Evolutionary conservation across 208 protist genomes (phyloP), one percentile per base, ranked within the genome.

Genomic region (Wallacemonas collosoma): DNA sequence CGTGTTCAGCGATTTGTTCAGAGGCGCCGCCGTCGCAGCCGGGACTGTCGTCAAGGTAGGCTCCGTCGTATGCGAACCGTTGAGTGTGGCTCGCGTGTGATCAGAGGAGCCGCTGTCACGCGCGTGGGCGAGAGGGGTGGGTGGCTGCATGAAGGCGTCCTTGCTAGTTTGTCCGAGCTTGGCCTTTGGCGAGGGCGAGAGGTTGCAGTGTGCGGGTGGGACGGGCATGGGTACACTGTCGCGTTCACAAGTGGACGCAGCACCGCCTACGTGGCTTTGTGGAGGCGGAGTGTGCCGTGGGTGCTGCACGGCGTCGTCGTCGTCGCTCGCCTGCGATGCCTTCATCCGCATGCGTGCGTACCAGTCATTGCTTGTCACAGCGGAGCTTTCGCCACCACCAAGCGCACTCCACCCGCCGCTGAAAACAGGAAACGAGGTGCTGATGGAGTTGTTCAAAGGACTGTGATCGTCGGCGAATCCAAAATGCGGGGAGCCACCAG

Each of bases 261-360:
- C 45, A 14, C 8, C 45, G 45, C 45, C 45, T 50, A 12, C 45
- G 0, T 26, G 26, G 26, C 26, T 26, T 26, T 0, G 12, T 17
- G 56, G 35, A 6, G 2, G 43, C 36, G 60, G 60, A 5, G 60
- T 65, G 14, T 6, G 60, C 11, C 53, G 3, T 14, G 43, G 40
- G 50, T 55, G 51, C 7, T n/a, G 36, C 48, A 58, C 64, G 4
- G 64, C 4, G 11, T 73, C 83, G 45, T 82, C 76, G 54, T 85
- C 80, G 45, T 75, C 77, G 14, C 51, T 58, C 3, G 54, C 64
- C 50, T 69, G 48, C 6, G 51, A 47, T 3, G 63, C 71, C 38
- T 77, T 81, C 48, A 73, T 60, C 8, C 85, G 88, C 73, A 93
- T 87, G 4, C 81, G 81, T 8, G 80, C 68, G 71, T 93, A 93